phyloP scores from a whole-genome alignment of 2,329 filamentous ascomycete genomes.

The Neurospora crassa region DNA sequence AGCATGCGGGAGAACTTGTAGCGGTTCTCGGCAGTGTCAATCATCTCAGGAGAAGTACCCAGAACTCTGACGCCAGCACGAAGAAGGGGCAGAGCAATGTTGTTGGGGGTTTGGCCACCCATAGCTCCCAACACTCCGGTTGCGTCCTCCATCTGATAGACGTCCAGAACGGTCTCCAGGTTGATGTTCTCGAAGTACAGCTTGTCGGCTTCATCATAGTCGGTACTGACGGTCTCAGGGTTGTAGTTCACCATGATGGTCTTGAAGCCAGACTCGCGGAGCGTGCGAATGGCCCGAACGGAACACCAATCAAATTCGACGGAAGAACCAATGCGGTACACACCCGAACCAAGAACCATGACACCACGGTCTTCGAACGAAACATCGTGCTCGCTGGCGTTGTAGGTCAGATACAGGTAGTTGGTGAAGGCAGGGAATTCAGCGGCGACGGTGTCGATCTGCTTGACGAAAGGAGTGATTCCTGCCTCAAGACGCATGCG shows the following conservation, averaged over 20 bases:
- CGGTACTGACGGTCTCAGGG: slow-evolving; percentile 79
- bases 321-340: slow-evolving; percentile 94
- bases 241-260: slow-evolving; percentile 96
- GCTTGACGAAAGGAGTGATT: slow-evolving; percentile 86
- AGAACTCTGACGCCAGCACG: slow-evolving; percentile 86
- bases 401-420: slow-evolving; percentile 95
- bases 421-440: slow-evolving; percentile 94
- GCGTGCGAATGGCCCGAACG: slow-evolving; percentile 82
- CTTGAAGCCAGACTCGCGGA: slow-evolving; percentile 76
- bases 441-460: slow-evolving; percentile 96
- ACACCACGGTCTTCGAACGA: slow-evolving; percentile 80
- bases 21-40: slow-evolving; percentile 91
- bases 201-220: slow-evolving; percentile 89
- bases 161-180: slow-evolving; percentile 81
- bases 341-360: slow-evolving; percentile 93
- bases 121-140: slow-evolving; percentile 86
- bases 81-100: slow-evolving; percentile 84
- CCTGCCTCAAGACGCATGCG: slow-evolving; percentile 75
- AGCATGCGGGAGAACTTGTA: slow-evolving; percentile 99
- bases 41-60: slow-evolving; percentile 97
- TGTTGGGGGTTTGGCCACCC: slow-evolving; percentile 96
- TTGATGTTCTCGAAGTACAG: slow-evolving; percentile 97
- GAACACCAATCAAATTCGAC: slow-evolving; percentile 99
- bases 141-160: slow-evolving; percentile 79
- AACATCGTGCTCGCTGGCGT: slow-evolving; percentile 78